These are phyloP conservation scores for Umbellularia californica DNA, from an alignment of 164 flowering plant genomes.

Conservation along the genomic window DNA sequence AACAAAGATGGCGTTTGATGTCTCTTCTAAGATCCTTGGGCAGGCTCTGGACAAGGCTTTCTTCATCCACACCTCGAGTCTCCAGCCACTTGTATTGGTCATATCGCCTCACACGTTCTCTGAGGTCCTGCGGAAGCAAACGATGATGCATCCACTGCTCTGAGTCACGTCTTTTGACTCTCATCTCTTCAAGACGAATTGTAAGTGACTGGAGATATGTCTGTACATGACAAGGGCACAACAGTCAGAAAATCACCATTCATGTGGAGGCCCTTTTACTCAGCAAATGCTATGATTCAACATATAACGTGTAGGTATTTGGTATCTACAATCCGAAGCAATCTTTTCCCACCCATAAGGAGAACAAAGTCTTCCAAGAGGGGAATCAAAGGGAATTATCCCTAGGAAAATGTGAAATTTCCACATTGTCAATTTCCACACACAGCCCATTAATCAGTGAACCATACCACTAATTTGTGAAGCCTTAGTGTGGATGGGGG, in stretches of 20 bases:
- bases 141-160: conserved; percentile 99
- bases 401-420: not conserved
- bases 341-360: not conserved
- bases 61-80: conserved; percentile 98
- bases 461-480: not conserved
- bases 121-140: conserved; percentile 88
- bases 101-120: conserved; percentile 93
- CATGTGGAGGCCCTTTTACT: not conserved
- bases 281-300: not conserved
- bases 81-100: conserved; percentile 99
- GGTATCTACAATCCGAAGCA: not conserved
- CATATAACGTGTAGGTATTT: no score
- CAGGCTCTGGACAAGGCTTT: conserved; percentile 72
- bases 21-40: conserved; percentile 98
- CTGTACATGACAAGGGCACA: conserved; percentile 36
- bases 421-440: not conserved
- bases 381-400: not conserved
- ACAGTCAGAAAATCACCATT: conserved; percentile 3
- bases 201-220: conserved; percentile 97
- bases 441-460: not conserved
- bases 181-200: conserved; percentile 96
- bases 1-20: conserved; percentile 94
- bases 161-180: conserved; percentile 96
- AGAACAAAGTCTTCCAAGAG: not conserved
- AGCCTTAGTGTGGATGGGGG: not conserved